Evolutionary conservation across 192 early-diverging fungal species (phyloP).

Genomic region (Neocallimastix lanati): DNA sequence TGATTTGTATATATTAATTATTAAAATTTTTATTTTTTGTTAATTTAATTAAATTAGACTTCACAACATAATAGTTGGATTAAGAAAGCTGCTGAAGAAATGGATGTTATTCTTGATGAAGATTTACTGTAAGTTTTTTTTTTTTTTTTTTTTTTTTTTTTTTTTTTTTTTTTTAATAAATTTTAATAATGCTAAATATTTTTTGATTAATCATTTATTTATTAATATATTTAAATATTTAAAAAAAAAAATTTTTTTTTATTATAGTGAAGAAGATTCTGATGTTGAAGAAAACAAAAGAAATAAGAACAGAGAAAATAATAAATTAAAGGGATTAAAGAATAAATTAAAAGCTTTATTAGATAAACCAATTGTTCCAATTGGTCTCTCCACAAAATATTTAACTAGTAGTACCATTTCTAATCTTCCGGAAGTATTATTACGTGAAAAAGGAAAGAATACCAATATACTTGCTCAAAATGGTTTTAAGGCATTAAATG

Average conservation of each 20-base stretch:
- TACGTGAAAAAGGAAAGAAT: background rate
- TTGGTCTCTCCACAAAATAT: background rate
- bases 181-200: no score
- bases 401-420: background rate
- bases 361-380: background rate
- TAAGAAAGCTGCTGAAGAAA: conserved; percentile 54
- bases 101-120: conserved; percentile 63
- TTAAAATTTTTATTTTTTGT: background rate
- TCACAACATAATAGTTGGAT: conserved; percentile 54
- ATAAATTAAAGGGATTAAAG: background rate
- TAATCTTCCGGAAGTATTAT: background rate
- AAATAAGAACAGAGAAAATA: background rate
- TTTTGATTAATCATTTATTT: no score
- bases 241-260: no score
- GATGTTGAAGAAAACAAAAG: background rate
- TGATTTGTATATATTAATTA: no score
- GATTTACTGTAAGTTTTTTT: conserved; percentile 22
- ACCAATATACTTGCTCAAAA: background rate
- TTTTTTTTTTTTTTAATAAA: no score
- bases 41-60: background rate
- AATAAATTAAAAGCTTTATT: background rate
- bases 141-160: no score
- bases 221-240: no score
- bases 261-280: background rate
- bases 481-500: background rate